A percentile compares a stretch with the other conserved stretches of the same genome.
Evolutionary conservation across 2,329 filamentous ascomycete species (phyloP).

Genomic region (Fusarium temperatum): DNA sequence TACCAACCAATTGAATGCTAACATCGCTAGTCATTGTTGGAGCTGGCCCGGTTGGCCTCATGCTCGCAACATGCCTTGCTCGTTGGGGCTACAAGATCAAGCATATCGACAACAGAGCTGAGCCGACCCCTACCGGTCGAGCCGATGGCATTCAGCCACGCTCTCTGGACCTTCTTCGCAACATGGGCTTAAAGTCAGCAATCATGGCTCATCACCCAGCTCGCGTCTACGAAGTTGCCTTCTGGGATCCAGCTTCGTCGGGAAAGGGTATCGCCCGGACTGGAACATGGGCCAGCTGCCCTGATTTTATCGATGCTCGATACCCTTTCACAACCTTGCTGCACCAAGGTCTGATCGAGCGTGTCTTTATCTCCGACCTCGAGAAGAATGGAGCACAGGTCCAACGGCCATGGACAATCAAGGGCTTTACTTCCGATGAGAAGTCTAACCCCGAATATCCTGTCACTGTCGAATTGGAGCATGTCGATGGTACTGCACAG

Average conservation of each 20-base stretch:
- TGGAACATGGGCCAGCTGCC: slow-evolving; percentile 86
- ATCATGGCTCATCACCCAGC: slow-evolving; percentile 91
- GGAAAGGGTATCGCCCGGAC: slow-evolving; percentile 69
- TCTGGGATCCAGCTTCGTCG: slow-evolving; percentile 72
- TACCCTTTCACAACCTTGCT: slow-evolving; percentile 76
- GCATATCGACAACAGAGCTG: slow-evolving; percentile 89
- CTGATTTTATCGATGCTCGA: slow-evolving; percentile 79
- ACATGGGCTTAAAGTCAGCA: slow-evolving; percentile 87
- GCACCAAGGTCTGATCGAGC: slow-evolving; percentile 77
- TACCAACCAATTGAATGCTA: slow-evolving; percentile 22
- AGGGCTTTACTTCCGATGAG: slow-evolving; percentile 67
- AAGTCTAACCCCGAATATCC: slow-evolving; percentile 72
- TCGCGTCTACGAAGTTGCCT: slow-evolving; percentile 81
- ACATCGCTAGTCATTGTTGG: slow-evolving; percentile 77
- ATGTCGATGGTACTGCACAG: slow-evolving; percentile 74
- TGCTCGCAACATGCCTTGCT: slow-evolving; percentile 86
- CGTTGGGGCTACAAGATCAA: slow-evolving; percentile 96
- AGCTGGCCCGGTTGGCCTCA: slow-evolving; percentile 86
- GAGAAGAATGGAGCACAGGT: slow-evolving; percentile 68
- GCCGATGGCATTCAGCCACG: slow-evolving; percentile 93
- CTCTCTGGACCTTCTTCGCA: slow-evolving; percentile 84
- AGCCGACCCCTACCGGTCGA: slow-evolving; percentile 84
- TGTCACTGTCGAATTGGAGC: slow-evolving; percentile 79
- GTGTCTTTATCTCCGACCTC: slow-evolving; percentile 73
- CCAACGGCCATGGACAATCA: slow-evolving; percentile 72